Conservation (phyloP, 179 eudicot species). For the Camellia oleifera region DNA sequence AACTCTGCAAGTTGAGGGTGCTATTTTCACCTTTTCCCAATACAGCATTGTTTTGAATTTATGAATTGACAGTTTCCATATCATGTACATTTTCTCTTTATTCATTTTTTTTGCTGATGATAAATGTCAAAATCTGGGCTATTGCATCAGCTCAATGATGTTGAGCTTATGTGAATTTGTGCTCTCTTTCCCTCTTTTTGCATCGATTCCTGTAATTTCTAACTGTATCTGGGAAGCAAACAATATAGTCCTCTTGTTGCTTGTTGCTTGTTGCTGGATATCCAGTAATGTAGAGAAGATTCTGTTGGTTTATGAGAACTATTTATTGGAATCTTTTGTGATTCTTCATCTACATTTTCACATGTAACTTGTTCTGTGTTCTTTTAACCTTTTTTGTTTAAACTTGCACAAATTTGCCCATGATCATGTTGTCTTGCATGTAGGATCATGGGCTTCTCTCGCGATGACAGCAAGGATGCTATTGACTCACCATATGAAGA, state of each 20-base stretch:
- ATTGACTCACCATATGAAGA: slow-evolving; percentile 65
- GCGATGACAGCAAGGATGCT: slow-evolving; percentile 51
- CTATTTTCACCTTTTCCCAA: slow-evolving; percentile 3
- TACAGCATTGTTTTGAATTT: slow-evolving; percentile 1
- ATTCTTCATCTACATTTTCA: not conserved
- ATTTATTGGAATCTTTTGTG: not conserved
- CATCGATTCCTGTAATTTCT: not conserved
- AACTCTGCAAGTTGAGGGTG: not conserved
- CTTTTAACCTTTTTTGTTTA: not conserved
- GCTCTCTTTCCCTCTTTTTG: not conserved
- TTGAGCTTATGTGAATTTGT: not conserved
- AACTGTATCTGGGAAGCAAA: not conserved
- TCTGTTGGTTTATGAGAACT: not conserved
- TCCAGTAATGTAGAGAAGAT: not conserved
- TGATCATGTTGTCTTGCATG: slow-evolving; percentile 15
- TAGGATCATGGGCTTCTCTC: slow-evolving; percentile 89
- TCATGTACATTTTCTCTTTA: not conserved
- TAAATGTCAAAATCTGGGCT: not conserved
- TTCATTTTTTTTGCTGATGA: not conserved
- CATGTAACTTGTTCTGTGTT: not conserved
- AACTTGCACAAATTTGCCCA: not conserved
- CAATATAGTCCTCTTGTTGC: too few species aligned
- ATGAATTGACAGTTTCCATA: not conserved
- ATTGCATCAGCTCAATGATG: not conserved
- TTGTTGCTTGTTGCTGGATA: not conserved